These are phyloP conservation scores for Sarocladium brachiariae DNA, from an alignment of 2,329 filamentous ascomycete species.

Conservation along the genomic window DNA sequence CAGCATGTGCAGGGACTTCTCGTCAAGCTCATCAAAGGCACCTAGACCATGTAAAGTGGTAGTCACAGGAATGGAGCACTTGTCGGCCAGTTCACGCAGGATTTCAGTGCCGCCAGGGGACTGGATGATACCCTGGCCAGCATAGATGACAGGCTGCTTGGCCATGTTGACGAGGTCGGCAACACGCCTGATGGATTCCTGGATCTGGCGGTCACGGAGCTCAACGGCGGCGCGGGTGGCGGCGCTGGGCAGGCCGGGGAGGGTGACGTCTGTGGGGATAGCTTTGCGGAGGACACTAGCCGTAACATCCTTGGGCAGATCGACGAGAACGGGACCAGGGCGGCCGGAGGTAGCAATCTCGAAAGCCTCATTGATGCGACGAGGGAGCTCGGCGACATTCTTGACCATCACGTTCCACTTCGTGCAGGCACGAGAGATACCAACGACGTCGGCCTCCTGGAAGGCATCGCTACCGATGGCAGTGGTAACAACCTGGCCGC, in stretches of 20 bases:
- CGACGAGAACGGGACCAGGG: conserved; percentile 89
- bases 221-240: conserved; percentile 77
- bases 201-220: conserved; percentile 63
- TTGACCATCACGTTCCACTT: conserved; percentile 99
- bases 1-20: conserved; percentile 95
- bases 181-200: conserved; percentile 67
- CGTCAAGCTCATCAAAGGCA: conserved; percentile 84
- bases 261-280: conserved; percentile 67
- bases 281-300: conserved; percentile 74
- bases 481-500: conserved; percentile 81
- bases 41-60: conserved; percentile 93
- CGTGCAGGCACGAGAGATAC: conserved; percentile 89
- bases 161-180: conserved; percentile 78
- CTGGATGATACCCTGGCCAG: conserved; percentile 81
- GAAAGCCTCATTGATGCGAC: conserved; percentile 94
- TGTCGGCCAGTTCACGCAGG: conserved; percentile 81
- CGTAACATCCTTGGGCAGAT: conserved; percentile 94
- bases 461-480: conserved; percentile 94
- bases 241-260: conserved; percentile 77
- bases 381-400: conserved; percentile 85
- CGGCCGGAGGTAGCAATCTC: conserved; percentile 94
- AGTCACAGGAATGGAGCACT: conserved; percentile 86
- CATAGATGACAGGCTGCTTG: conserved; percentile 93
- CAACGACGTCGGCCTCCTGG: conserved; percentile 91
- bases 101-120: conserved; percentile 71